phyloP scores from a whole-genome alignment of 176 grass and related monocot species.

The Thalia dealbata region DNA sequence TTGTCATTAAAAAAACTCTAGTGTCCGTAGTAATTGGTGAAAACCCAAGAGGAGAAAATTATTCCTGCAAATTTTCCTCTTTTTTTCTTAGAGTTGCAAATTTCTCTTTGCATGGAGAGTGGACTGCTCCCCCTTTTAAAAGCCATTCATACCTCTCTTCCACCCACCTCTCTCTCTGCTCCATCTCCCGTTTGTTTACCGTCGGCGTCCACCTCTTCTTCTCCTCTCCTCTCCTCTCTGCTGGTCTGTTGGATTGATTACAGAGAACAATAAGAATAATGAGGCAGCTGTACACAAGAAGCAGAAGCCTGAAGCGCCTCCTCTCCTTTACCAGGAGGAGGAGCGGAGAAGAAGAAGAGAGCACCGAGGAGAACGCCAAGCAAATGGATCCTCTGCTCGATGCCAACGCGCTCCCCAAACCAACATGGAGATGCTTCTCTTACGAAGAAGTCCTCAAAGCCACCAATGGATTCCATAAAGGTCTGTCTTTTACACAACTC shows the following conservation, averaged over 20 bases:
- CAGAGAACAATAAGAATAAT: background rate
- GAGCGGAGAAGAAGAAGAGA: constrained; percentile 1
- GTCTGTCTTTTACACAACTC: background rate
- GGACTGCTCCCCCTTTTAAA: background rate
- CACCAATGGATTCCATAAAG: constrained; percentile 7
- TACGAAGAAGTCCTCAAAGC: constrained; percentile 10
- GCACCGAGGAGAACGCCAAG: background rate
- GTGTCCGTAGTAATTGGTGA: no score
- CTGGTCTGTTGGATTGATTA: background rate
- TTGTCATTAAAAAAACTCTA: no score
- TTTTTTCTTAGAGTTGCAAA: no score
- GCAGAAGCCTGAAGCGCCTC: constrained; percentile 8
- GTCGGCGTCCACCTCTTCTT: background rate
- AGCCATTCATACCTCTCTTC: background rate
- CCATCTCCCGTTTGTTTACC: background rate
- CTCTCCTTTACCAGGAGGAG: background rate
- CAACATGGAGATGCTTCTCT: constrained; percentile 10
- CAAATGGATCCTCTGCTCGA: background rate
- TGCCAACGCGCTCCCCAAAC: background rate
- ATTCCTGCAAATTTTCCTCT: background rate
- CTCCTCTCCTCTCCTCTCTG: background rate
- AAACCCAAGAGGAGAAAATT: background rate
- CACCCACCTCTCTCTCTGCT: background rate
- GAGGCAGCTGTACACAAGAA: background rate
- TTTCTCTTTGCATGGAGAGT: background rate